Evolutionary conservation across 352 stramenopile species (phyloP).

Genomic region (Globisporangium parvum): DNA sequence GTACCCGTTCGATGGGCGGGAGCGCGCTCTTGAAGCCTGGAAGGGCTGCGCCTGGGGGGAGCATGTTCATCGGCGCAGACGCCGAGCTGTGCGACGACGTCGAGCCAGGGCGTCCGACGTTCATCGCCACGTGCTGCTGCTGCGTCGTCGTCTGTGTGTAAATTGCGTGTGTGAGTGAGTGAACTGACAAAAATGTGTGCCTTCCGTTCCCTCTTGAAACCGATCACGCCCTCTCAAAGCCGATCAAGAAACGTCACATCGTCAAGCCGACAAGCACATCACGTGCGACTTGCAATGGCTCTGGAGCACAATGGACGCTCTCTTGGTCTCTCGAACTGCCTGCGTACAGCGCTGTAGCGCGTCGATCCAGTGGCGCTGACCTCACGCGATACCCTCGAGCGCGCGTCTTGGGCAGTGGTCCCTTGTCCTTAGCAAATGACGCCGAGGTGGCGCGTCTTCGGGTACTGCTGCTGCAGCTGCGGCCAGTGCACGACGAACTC

Average conservation of each 20-base stretch:
- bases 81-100: conserved; percentile 23
- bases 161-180: background rate
- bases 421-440: conserved; percentile 67
- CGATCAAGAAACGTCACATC: too few relatives aligned
- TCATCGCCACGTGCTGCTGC: conserved; percentile 5
- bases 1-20: conserved; percentile 48
- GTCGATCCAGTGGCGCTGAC: too few relatives aligned
- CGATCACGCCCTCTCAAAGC: too few relatives aligned
- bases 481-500: conserved; percentile 95
- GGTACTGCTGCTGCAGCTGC: conserved; percentile 81
- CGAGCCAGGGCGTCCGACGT: conserved; percentile 20
- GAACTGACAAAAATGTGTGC: background rate
- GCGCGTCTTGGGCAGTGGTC: too few relatives aligned
- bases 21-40: conserved; percentile 41
- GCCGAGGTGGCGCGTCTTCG: conserved; percentile 79
- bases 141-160: background rate
- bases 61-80: conserved; percentile 17
- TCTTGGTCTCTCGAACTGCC: too few relatives aligned
- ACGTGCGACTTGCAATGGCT: too few relatives aligned
- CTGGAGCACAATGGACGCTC: too few relatives aligned
- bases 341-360: too few relatives aligned
- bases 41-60: conserved; percentile 12
- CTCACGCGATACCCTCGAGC: background rate
- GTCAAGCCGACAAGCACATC: too few relatives aligned
- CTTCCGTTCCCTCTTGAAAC: too few relatives aligned